Evolutionary conservation across 2,329 filamentous ascomycete genomes (phyloP), one percentile per base, ranked within the genome.

Genomic region (Cordyceps pruinosa): DNA sequence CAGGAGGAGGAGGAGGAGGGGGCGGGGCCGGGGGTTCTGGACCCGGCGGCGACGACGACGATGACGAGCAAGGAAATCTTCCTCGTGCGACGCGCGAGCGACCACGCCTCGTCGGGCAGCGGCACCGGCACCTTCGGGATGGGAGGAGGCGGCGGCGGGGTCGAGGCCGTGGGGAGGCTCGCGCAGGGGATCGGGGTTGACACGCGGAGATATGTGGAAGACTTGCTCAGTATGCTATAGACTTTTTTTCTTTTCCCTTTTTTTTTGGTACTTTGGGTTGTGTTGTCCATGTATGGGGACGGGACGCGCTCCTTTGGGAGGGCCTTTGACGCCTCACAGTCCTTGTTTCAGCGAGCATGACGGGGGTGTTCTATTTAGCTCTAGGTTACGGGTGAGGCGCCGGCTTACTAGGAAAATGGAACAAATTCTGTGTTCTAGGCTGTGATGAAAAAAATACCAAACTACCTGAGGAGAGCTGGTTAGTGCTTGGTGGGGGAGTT

Each of bases 171-270:
- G 1, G 80, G 77, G 21, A 79, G 80, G 56, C 69, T 90, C 61
- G 84, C 82, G 0, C 85, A 89, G 65, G 88, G 88, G 0, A 89
- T 92, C 61, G 88, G 88, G 0, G 79, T 91, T 34, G 88, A 92
- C 74, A 89, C 88, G 30, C 80, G 85, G 69, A 81, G 80, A 66
- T 91, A 91, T 69, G 83, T 91, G 4, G 88, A 91, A 68, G 84
- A 84, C 1, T 68, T 92, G 57, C 72, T 91, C 68, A 89, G 79
- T 65, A 68, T 90, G 66, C 59, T 73, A 32, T 73, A 59, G 61
- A 19, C 39, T 13, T 41, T 23, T 41, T 23, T 41, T n/a, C 9
- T 21, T 41, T 3, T 41, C 19, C n/a, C n/a, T n/a, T 23, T 41
- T 23, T 23, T 25, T 13, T 23, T 23, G 4, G 8, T n/a, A n/a